Base-by-base conservation (phyloP, 148 eudicot species). In the Vaccinium vitisidaea region DNA sequence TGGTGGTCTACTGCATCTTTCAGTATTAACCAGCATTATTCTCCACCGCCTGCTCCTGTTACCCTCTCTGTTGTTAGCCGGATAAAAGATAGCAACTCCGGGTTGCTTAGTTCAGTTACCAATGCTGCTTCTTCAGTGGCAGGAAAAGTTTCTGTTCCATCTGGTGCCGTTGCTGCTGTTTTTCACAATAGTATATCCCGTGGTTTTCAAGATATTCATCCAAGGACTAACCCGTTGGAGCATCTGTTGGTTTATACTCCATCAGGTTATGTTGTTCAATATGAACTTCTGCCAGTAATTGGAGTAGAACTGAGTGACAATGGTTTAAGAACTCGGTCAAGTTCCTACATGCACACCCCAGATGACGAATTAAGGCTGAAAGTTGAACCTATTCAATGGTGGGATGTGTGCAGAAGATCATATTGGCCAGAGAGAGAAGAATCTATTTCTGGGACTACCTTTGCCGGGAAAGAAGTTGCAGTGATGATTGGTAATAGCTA, bases 131-230 rank as follows among this genome's bases (percentile, higher is more conserved):
- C 88, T 53, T 86, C 91, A 59, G 87, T 82, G 46, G 83, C 91
- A 70, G 91, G 91, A 50, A 88, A 77, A 81, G 81, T 79, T 84
- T 80, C 87, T 65, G 79, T 83, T 80, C 88, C 90, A 48, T 85
- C 87, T 78, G 92, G 88, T 67, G 92, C 90, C 61, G 85, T 88
- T 83, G 86, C 92, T 90, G 92, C 90, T 82, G 86, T 81, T 70
- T 90, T 90, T 77, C 92, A 88, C 88, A 79, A 85, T 83, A 86
- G 87, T 2, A 54, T 78, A 36, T 61, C 86, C 77, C 39, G 59
- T 50, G 83, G 48, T 61, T n/a, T 48, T 39, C 85, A 30, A 32
- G 67, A 73, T 56, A 75, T 65, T 80, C 86, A 82, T 21, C 63
- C 78, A 77, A 80, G 43, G 58, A 30, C 78, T 53, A 85, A 83